Base-by-base conservation (phyloP, 2,329 filamentous ascomycete genomes). In the Pyricularia pennisetigena region DNA sequence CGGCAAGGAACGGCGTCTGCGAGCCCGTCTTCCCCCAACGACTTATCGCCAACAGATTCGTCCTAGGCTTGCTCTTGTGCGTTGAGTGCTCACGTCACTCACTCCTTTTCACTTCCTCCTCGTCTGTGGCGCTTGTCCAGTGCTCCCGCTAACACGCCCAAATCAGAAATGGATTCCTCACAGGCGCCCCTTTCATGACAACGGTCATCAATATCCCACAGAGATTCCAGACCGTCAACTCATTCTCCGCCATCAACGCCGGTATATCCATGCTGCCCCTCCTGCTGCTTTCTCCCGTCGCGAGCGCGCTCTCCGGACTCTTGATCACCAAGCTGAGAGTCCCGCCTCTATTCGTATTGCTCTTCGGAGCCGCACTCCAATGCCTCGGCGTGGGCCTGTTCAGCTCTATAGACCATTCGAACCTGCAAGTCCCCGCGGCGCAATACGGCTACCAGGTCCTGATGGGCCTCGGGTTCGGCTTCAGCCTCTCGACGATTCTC, bases 221-320 rank as follows among this genome's bases (percentile, higher is more conserved):
- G 26, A 29, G 66, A 14, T 83, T 83, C 72, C 82, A 83, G 69
- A 79, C 78, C 6, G 77, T 82, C 54, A 74, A 79, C 65, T 75
- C 74, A 62, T 74, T 76, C 4, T 76, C 76, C 3, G 78, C 81
- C 3, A 75, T 78, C 4, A 68, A 77, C 41, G 78, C 79, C 5
- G 80, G 81, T 12, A 78, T 82, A 64, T 74, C 76, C 41, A 73
- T 78, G 20, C 75, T 82, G 23, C 79, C 80, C 5, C 73, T 80
- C 57, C 72, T 81, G 20, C 74, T 82, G 23, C 71, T 75, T 23
- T 71, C 76, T 32, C 77, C 80, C 6, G 68, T 80, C 12, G 76
- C 75, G 20, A 78, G 77, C 10, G 76, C 82, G 66, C 61, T 75
- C 4, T 76, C 76, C 9, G 81, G 80, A 35, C 72, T 74, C 4